phyloP scores from a whole-genome alignment of 2,329 filamentous ascomycete genomes.

The Capronia americana region DNA sequence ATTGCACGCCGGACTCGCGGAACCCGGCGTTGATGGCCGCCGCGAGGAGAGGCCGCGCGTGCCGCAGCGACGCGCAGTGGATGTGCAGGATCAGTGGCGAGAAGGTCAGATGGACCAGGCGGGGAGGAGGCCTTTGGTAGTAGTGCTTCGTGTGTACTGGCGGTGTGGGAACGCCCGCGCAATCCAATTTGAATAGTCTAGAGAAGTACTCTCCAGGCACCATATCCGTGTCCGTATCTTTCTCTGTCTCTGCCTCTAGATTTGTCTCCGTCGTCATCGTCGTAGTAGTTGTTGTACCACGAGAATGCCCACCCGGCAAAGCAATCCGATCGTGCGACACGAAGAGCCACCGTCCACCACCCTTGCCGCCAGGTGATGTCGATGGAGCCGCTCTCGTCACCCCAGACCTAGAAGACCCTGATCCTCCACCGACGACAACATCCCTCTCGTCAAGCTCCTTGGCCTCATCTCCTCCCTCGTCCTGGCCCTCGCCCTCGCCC shows the following conservation, averaged over 20 bases:
- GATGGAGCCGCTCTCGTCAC: background rate
- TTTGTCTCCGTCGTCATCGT: too few relatives aligned
- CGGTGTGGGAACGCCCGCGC: too few relatives aligned
- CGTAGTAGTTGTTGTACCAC: background rate
- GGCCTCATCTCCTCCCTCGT: background rate
- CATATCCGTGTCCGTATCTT: background rate
- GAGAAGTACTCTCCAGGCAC: slow-evolving; percentile 1
- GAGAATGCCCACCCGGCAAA: slow-evolving; percentile 18
- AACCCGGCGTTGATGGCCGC: slow-evolving; percentile 84
- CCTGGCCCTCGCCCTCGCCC: background rate
- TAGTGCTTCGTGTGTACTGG: too few relatives aligned
- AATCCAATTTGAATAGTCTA: background rate
- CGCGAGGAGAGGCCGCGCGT: slow-evolving; percentile 77
- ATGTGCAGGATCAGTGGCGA: slow-evolving; percentile 72
- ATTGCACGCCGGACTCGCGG: slow-evolving; percentile 79
- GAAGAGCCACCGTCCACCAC: slow-evolving; percentile 83
- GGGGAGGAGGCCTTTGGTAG: background rate
- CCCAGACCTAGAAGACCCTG: background rate
- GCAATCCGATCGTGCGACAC: slow-evolving; percentile 79
- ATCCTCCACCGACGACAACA: background rate
- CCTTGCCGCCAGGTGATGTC: slow-evolving; percentile 78
- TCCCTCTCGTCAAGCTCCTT: background rate
- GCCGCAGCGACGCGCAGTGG: slow-evolving; percentile 73
- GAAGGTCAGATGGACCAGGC: slow-evolving; percentile 35
- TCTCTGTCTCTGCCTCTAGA: too few relatives aligned